A percentile compares a stretch with the other conserved stretches of the same genome.
phyloP scores from a whole-genome alignment of 192 early-diverging fungal species.

The Linnemannia hyalina region DNA sequence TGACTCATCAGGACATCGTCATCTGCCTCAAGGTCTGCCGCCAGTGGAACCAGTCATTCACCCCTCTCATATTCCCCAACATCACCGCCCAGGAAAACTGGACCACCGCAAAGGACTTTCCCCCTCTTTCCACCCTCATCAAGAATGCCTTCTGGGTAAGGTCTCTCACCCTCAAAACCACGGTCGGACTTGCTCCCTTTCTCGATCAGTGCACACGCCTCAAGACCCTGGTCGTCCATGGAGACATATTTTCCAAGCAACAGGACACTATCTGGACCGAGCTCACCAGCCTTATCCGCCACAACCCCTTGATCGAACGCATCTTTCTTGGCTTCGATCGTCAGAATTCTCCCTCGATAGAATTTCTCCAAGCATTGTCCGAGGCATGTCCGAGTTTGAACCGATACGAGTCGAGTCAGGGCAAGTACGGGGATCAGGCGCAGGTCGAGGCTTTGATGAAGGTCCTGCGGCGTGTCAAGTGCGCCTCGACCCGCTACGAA shows the following conservation, averaged over 20 bases:
- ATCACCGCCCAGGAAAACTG: slow-evolving; percentile 15
- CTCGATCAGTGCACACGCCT: slow-evolving; percentile 25
- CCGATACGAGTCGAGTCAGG: slow-evolving; percentile 42
- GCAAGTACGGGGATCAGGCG: slow-evolving; percentile 21
- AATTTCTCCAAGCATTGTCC: slow-evolving; percentile 21
- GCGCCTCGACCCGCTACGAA: slow-evolving; percentile 17
- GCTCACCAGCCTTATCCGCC: slow-evolving; percentile 20
- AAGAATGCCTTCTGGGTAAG: slow-evolving; percentile 31
- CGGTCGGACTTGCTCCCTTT: slow-evolving; percentile 24
- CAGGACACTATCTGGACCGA: slow-evolving; percentile 16
- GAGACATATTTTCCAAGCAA: slow-evolving; percentile 5
- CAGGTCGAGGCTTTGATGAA: slow-evolving; percentile 37
- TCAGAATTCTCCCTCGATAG: slow-evolving; percentile 11
- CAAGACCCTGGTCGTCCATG: slow-evolving; percentile 17
- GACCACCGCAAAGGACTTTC: slow-evolving; percentile 1
- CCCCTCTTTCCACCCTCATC: neutral
- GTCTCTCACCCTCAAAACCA: slow-evolving; percentile 12
- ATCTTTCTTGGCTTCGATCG: slow-evolving; percentile 35
- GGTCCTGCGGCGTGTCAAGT: neutral
- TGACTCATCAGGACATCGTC: slow-evolving; percentile 10
- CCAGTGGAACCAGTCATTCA: slow-evolving; percentile 29
- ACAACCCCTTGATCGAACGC: slow-evolving; percentile 34
- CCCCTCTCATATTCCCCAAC: slow-evolving; percentile 9
- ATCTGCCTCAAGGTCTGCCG: slow-evolving; percentile 16
- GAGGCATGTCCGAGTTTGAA: slow-evolving; percentile 33